A percentile compares a stretch with the other conserved stretches of the same genome.
phyloP scores from a whole-genome alignment of 495 filamentous ascomycete genomes.

The Trypethelium eluteriae region DNA sequence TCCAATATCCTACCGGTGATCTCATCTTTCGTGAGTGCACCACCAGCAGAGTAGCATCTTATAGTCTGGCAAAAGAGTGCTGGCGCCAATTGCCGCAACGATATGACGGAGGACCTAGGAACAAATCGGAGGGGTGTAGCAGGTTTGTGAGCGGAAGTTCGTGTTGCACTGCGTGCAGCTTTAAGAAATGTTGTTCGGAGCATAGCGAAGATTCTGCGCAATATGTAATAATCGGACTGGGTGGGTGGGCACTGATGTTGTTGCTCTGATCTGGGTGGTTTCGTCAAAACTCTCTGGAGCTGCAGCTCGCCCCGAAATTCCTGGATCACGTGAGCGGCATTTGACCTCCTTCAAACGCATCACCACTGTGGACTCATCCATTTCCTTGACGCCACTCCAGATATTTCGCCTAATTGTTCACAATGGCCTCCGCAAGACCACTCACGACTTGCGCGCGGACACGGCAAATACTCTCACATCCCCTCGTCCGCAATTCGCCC shows the following conservation, averaged over 20 bases:
- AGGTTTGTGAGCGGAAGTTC: constrained; percentile 45
- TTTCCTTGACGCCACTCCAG: not conserved
- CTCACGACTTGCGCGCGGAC: constrained; percentile 26
- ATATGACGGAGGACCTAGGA: constrained; percentile 48
- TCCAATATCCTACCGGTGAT: constrained; percentile 89
- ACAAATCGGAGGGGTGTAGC: constrained; percentile 49
- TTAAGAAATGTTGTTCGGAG: constrained; percentile 73
- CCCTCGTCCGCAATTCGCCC: not conserved
- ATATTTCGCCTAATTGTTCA: not conserved
- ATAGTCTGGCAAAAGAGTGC: constrained; percentile 51
- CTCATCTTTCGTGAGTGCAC: constrained; percentile 68
- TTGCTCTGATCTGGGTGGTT: not conserved
- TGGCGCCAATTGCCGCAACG: constrained; percentile 50
- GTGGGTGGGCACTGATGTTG: not conserved
- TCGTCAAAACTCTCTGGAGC: not conserved
- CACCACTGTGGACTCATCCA: not conserved
- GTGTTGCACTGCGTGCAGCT: constrained; percentile 46
- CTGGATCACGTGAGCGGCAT: not conserved
- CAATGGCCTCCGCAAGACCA: constrained; percentile 30
- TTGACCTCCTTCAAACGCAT: not conserved
- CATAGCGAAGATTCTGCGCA: constrained; percentile 47
- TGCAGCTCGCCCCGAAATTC: not conserved
- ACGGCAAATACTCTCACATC: constrained; percentile 6
- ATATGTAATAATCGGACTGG: not conserved
- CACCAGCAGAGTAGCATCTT: constrained; percentile 78